Conservation (phyloP, 805 yeast genomes). For the Candida glaebosa region DNA sequence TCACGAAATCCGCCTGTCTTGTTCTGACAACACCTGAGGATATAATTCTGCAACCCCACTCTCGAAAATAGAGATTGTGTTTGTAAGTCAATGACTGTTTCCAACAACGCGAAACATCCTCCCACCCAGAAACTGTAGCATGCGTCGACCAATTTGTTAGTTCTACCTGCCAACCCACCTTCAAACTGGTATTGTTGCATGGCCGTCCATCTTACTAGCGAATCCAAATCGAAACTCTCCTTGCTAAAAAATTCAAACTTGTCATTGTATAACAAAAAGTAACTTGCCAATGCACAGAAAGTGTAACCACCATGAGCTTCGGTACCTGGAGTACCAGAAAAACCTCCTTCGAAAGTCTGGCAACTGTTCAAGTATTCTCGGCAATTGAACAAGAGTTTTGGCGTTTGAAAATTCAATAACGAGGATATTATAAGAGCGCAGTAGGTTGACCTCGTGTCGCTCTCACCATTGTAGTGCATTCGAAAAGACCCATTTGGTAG, state of each 20-base stretch:
- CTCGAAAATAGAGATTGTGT: slow-evolving; percentile 42
- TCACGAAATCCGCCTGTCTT: slow-evolving; percentile 75
- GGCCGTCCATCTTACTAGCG: slow-evolving; percentile 62
- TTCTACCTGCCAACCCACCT: slow-evolving; percentile 86
- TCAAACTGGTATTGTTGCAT: slow-evolving; percentile 69
- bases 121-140: slow-evolving; percentile 98
- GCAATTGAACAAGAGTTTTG: slow-evolving; percentile 51
- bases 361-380: slow-evolving; percentile 62
- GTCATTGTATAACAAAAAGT: slow-evolving; percentile 47
- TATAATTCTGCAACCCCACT: slow-evolving; percentile 58
- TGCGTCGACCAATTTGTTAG: slow-evolving; percentile 92
- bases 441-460: slow-evolving; percentile 81
- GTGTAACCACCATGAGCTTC: slow-evolving; percentile 99
- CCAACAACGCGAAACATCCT: slow-evolving; percentile 63
- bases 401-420: slow-evolving; percentile 58
- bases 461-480: slow-evolving; percentile 78
- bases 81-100: slow-evolving; percentile 19
- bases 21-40: slow-evolving; percentile 74
- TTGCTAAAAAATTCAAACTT: slow-evolving; percentile 14
- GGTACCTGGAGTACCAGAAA: slow-evolving; percentile 70
- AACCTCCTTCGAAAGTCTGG: slow-evolving; percentile 95
- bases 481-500: slow-evolving; percentile 69
- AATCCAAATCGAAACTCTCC: slow-evolving; percentile 36
- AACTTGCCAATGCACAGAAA: slow-evolving; percentile 74
- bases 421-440: slow-evolving; percentile 78